Evolutionary conservation across 768 basidiomycete species (phyloP).

Genomic region (Piloderma croceum): DNA sequence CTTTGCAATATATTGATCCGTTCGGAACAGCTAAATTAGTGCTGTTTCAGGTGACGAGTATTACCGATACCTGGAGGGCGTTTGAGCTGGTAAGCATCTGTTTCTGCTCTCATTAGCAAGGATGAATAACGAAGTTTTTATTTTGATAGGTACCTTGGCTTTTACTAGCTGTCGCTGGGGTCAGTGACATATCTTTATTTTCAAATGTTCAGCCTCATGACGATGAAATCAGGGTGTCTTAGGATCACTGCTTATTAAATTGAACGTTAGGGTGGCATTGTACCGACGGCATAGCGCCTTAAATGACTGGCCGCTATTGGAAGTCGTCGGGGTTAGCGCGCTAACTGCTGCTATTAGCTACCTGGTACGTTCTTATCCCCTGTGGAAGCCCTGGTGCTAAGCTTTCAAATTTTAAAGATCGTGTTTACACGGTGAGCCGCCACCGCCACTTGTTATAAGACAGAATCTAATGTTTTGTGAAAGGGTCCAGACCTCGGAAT

Average conservation of each 20-base stretch:
- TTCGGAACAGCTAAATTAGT: constrained; percentile 84
- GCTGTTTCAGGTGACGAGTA: constrained; percentile 65
- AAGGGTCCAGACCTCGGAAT: constrained; percentile 71
- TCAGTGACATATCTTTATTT: constrained; percentile 21
- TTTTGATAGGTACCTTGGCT: constrained; percentile 64
- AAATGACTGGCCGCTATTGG: constrained; percentile 56
- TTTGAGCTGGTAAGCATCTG: constrained; percentile 56
- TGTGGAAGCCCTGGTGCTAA: too few species aligned
- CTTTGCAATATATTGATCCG: constrained; percentile 74
- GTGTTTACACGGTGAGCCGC: constrained; percentile 55
- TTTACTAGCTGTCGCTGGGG: constrained; percentile 55
- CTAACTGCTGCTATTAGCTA: constrained; percentile 70
- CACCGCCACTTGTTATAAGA: neutral
- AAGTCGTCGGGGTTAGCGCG: constrained; percentile 57
- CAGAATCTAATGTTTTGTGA: neutral
- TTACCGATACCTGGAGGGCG: constrained; percentile 58
- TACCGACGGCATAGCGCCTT: constrained; percentile 54
- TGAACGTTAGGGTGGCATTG: constrained; percentile 60
- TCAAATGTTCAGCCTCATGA: constrained; percentile 1
- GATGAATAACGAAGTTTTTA: too few species aligned
- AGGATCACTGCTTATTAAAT: constrained; percentile 58
- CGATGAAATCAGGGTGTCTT: constrained; percentile 47
- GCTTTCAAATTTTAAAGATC: constrained; percentile 34
- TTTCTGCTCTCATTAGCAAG: neutral
- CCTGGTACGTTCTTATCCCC: constrained; percentile 36